phyloP scores from a whole-genome alignment of 257 asterid species.

The Solanum pinnatisectum region DNA sequence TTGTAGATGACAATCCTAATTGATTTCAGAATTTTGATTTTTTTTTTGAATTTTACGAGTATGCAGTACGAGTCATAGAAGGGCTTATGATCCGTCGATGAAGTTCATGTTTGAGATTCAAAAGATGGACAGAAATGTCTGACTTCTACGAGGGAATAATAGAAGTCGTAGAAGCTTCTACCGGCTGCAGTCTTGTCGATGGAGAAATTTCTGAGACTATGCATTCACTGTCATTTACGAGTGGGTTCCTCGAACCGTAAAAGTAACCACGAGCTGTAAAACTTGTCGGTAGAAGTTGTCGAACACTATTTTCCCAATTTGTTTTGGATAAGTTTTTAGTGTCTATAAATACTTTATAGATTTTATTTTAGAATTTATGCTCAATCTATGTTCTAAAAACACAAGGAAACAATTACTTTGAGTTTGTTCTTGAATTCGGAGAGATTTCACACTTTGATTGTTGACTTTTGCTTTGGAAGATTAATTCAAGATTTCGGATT shows the following conservation, averaged over 20 bases:
- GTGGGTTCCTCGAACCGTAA: background rate
- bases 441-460: background rate
- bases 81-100: background rate
- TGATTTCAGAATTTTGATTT: no score
- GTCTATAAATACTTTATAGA: background rate
- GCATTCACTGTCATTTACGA: background rate
- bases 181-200: background rate
- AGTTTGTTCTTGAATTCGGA: background rate
- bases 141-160: no score
- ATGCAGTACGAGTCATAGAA: background rate
- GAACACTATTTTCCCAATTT: background rate
- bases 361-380: background rate
- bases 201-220: background rate
- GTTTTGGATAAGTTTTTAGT: background rate
- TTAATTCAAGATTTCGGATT: background rate
- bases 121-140: background rate
- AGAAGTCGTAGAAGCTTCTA: no score
- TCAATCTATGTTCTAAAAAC: no score
- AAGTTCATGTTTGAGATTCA: background rate
- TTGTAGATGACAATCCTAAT: background rate
- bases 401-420: background rate
- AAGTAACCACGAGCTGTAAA: background rate
- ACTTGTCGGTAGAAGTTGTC: background rate
- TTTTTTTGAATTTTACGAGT: background rate
- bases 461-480: no score